Percentiles rank a stretch among this genome's conserved stretches.
phyloP scores from a whole-genome alignment of 169 alveolate genomes.

The Plasmodium vivax region DNA sequence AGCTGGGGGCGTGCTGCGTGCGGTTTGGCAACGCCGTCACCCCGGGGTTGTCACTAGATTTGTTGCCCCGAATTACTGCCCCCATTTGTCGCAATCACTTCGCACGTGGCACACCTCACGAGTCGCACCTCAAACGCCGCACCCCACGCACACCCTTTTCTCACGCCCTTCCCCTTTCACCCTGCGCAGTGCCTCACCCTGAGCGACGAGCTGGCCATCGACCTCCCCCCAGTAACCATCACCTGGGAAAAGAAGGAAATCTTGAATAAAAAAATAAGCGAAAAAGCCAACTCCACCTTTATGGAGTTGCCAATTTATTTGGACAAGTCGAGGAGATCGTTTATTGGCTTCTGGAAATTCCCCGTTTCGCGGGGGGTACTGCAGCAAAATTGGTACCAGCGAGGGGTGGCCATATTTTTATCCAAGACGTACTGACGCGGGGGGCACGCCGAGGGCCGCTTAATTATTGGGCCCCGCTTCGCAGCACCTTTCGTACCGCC shows the following conservation, averaged over 20 bases:
- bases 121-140: too few relatives aligned
- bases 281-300: constrained; percentile 75
- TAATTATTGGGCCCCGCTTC: neutral
- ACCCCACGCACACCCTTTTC: neutral
- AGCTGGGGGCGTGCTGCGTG: neutral
- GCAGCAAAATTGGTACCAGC: constrained; percentile 86
- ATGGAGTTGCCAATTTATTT: constrained; percentile 88
- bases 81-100: neutral
- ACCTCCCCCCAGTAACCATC: constrained; percentile 83
- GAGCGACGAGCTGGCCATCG: constrained; percentile 83
- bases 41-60: neutral
- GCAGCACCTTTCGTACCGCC: neutral
- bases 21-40: neutral
- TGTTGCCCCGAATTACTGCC: neutral
- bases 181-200: constrained; percentile 74
- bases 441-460: neutral
- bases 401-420: constrained; percentile 86
- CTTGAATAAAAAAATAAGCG: constrained; percentile 72
- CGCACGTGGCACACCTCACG: neutral
- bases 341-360: constrained; percentile 86
- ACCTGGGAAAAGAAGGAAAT: constrained; percentile 83
- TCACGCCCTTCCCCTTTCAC: neutral
- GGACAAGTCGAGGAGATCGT: constrained; percentile 86
- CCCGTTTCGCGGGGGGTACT: constrained; percentile 82
- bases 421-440: constrained; percentile 51